These are phyloP conservation scores for Amphicarpaea edgeworthii DNA, from an alignment of 306 rosid species.

Conservation along the genomic window DNA sequence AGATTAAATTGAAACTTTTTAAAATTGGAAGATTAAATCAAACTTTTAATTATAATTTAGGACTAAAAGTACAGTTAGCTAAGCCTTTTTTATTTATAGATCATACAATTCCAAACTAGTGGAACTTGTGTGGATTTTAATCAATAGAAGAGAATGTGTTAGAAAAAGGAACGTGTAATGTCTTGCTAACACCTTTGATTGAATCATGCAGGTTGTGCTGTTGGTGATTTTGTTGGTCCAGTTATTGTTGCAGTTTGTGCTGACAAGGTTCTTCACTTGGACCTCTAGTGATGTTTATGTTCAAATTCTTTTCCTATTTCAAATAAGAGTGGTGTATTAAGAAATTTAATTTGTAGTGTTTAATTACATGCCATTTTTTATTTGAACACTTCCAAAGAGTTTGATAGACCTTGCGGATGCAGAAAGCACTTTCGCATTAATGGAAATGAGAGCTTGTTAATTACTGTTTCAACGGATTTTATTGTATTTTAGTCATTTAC, in stretches of 20 bases:
- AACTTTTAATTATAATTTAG: too few species aligned
- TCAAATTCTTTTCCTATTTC: slow-evolving; percentile 40
- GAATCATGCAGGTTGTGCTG: slow-evolving; percentile 69
- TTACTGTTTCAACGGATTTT: neutral
- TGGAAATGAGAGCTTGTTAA: neutral
- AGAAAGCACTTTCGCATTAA: neutral
- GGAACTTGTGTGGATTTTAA: too few species aligned
- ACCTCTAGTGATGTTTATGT: slow-evolving; percentile 50
- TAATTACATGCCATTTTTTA: slow-evolving; percentile 12
- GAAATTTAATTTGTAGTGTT: slow-evolving; percentile 23
- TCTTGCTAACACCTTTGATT: too few species aligned
- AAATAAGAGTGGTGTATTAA: neutral
- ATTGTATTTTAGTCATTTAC: too few species aligned
- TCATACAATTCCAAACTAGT: too few species aligned
- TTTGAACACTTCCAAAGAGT: slow-evolving; percentile 1
- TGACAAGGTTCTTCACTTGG: slow-evolving; percentile 48
- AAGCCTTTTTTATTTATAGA: too few species aligned
- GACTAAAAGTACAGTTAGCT: too few species aligned
- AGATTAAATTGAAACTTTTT: too few species aligned
- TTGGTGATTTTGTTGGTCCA: slow-evolving; percentile 89
- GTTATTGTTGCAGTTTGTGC: slow-evolving; percentile 57
- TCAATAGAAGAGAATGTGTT: too few species aligned
- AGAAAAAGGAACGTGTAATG: too few species aligned
- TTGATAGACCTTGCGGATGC: neutral
- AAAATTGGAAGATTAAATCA: too few species aligned